phyloP scores from a whole-genome alignment of 2,329 filamentous ascomycete species.

The Phialophora chinensis region DNA sequence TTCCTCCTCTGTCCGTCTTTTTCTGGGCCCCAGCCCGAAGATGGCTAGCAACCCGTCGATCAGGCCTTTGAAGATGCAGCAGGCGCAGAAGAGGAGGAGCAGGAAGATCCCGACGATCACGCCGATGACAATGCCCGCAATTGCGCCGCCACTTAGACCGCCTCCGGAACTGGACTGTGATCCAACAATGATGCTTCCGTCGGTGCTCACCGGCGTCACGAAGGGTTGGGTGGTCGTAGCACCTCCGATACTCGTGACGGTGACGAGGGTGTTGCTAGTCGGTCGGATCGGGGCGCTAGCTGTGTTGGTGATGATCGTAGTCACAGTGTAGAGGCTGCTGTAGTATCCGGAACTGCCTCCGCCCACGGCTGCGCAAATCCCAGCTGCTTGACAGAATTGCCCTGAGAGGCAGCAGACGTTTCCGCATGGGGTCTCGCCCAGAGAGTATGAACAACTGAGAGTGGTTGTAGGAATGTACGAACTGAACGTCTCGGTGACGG shows the following conservation, averaged over 20 bases:
- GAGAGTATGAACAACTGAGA: conserved; percentile 53
- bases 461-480: conserved; percentile 41
- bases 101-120: conserved; percentile 53
- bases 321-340: conserved; percentile 49
- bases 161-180: conserved; percentile 40
- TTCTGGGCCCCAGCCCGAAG: conserved; percentile 48
- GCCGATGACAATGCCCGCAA: conserved; percentile 59
- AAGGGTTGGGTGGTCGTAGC: conserved; percentile 54
- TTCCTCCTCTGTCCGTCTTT: conserved; percentile 45
- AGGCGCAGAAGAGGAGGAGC: conserved; percentile 53
- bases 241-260: conserved; percentile 51
- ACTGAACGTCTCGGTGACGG: conserved; percentile 62
- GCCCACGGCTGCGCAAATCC: conserved; percentile 45
- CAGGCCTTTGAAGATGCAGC: conserved; percentile 51
- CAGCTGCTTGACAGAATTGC: conserved; percentile 50
- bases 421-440: conserved; percentile 53
- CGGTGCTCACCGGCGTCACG: conserved; percentile 52
- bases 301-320: conserved; percentile 41
- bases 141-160: conserved; percentile 56
- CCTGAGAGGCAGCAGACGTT: conserved; percentile 53
- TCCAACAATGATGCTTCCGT: conserved; percentile 48
- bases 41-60: conserved; percentile 50
- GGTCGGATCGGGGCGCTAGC: conserved; percentile 51
- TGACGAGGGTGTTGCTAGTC: conserved; percentile 51
- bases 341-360: conserved; percentile 40